phyloP scores from a whole-genome alignment of 1,284 basidiomycete species.

The Moesziomyces globuligerus region DNA sequence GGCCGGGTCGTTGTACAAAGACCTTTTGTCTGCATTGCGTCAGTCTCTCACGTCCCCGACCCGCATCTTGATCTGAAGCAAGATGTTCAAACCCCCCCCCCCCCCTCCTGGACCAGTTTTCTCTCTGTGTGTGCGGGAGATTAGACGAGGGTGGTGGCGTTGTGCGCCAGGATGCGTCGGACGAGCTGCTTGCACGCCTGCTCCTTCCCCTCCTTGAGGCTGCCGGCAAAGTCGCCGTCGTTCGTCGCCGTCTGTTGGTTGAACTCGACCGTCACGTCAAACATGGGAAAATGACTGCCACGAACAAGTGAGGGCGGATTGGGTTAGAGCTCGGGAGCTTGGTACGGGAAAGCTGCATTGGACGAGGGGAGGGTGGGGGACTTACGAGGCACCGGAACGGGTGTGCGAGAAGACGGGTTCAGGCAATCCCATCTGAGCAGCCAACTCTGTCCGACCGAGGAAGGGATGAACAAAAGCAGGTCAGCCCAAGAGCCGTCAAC shows the following conservation, averaged over 20 bases:
- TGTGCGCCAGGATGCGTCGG: constrained; percentile 3
- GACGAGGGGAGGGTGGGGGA: background rate
- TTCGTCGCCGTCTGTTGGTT: constrained; percentile 3
- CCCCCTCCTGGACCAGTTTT: no score
- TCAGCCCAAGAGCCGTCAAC: no score
- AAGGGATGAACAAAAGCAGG: no score
- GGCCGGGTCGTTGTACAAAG: constrained; percentile 25
- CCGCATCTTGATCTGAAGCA: background rate
- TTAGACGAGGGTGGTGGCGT: no score
- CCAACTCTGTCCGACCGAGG: constrained; percentile 10
- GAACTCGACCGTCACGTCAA: constrained; percentile 14
- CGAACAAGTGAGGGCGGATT: background rate
- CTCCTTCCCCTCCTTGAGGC: constrained; percentile 38
- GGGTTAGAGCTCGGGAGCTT: no score
- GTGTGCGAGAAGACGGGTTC: constrained; percentile 14
- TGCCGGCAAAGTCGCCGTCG: background rate
- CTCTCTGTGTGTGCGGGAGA: no score
- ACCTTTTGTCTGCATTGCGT: constrained; percentile 41
- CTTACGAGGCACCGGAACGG: constrained; percentile 14
- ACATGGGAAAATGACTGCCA: constrained; percentile 15
- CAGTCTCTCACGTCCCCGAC: background rate
- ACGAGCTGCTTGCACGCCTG: constrained; percentile 1
- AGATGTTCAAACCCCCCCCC: no score
- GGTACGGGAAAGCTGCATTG: background rate
- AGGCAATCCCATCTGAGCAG: constrained; percentile 4